A percentile compares a stretch with the other conserved stretches of the same genome.
Conservation (phyloP, 2,329 filamentous ascomycete species). For the Boeremia lycopersici region DNA sequence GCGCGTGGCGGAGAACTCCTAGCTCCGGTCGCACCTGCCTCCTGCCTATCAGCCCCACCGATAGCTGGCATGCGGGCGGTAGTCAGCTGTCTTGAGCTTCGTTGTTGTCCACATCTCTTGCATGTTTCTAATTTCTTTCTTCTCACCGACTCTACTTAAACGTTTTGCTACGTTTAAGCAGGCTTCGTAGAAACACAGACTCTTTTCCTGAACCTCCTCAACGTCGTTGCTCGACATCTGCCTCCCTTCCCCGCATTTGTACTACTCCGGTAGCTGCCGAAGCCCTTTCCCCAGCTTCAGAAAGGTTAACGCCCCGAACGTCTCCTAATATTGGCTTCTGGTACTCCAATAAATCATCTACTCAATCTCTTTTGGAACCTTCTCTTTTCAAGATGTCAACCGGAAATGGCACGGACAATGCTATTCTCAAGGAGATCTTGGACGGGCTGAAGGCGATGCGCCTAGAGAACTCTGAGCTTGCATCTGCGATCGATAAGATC, state of each 20-base stretch:
- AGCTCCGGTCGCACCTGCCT: constrained; percentile 33
- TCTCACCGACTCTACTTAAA: constrained; percentile 16
- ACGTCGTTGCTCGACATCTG: not conserved
- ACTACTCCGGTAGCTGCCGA: constrained; percentile 16
- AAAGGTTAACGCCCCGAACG: constrained; percentile 3
- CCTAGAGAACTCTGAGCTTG: constrained; percentile 61
- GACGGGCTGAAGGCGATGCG: constrained; percentile 61
- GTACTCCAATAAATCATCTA: not conserved
- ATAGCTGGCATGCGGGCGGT: constrained; percentile 23
- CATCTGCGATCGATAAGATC: constrained; percentile 64
- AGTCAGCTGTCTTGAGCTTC: constrained; percentile 22
- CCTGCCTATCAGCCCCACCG: constrained; percentile 38
- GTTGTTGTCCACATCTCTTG: constrained; percentile 14
- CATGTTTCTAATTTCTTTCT: constrained; percentile 8
- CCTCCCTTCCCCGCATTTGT: constrained; percentile 15
- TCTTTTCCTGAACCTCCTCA: not conserved
- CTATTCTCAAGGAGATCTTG: constrained; percentile 61
- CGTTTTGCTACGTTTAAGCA: constrained; percentile 13
- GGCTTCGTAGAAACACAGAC: not conserved
- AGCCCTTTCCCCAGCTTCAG: constrained; percentile 9
- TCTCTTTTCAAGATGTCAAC: constrained; percentile 34
- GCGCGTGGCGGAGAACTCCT: constrained; percentile 16
- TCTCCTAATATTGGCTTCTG: constrained; percentile 1
- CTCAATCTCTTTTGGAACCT: constrained; percentile 4
- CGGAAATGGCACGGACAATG: constrained; percentile 40